phyloP scores from a whole-genome alignment of 2,329 filamentous ascomycete genomes.

The Chrysoporthe puriensis region DNA sequence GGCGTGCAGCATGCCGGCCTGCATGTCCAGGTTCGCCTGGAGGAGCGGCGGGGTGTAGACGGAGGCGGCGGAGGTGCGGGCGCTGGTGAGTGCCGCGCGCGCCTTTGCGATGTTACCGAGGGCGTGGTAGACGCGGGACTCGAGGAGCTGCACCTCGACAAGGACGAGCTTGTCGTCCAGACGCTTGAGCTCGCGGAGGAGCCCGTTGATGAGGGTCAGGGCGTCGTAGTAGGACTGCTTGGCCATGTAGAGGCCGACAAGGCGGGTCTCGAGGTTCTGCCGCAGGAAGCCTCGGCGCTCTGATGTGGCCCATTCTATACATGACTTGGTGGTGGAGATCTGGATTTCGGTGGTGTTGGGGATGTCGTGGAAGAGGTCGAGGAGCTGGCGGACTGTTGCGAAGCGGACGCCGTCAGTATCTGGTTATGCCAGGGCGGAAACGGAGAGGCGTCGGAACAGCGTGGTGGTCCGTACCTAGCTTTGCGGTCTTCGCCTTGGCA shows the following conservation, averaged over 20 bases:
- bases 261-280: constrained; percentile 95
- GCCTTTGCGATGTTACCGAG: constrained; percentile 96
- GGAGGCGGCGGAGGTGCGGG: constrained; percentile 91
- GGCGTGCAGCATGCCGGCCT: constrained; percentile 97
- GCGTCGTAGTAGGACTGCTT: constrained; percentile 98
- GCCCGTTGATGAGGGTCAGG: constrained; percentile 92
- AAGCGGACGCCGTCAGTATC: constrained; percentile 12
- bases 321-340: constrained; percentile 94
- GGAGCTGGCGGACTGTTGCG: constrained; percentile 81
- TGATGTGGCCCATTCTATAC: constrained; percentile 97
- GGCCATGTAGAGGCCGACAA: constrained; percentile 92
- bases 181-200: constrained; percentile 95
- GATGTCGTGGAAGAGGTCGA: constrained; percentile 92
- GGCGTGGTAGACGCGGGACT: constrained; percentile 96
- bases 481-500: constrained; percentile 98
- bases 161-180: constrained; percentile 98
- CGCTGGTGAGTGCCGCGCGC: constrained; percentile 90
- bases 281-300: constrained; percentile 95
- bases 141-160: constrained; percentile 95
- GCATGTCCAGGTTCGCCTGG: constrained; percentile 97
- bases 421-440: neutral
- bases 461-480: constrained; percentile 73
- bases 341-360: constrained; percentile 94
- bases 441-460: neutral
- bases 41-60: constrained; percentile 96